phyloP scores from a whole-genome alignment of 2,329 filamentous ascomycete species.

The Alternaria postmessia region DNA sequence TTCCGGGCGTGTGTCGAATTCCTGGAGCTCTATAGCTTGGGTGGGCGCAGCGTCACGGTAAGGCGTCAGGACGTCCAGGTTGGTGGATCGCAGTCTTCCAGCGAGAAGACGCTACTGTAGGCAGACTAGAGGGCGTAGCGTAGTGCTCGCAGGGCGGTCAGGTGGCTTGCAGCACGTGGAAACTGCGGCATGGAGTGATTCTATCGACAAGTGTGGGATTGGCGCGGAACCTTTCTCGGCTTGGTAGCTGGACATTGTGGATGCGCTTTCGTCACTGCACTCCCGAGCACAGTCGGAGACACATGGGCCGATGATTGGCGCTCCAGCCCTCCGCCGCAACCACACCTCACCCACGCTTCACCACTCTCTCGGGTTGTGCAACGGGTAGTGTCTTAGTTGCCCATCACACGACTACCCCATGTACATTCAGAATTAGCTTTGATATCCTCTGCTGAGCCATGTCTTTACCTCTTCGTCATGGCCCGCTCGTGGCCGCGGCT shows the following conservation, averaged over 20 bases:
- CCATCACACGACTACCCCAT: constrained; percentile 1
- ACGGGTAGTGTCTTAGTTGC: neutral
- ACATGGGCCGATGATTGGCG: constrained; percentile 20
- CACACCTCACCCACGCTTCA: neutral
- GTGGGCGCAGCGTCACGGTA: constrained; percentile 27
- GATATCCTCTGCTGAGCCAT: neutral
- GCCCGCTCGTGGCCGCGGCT: constrained; percentile 4
- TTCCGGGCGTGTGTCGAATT: constrained; percentile 24
- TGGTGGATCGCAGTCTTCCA: constrained; percentile 12
- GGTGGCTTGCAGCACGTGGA: constrained; percentile 18
- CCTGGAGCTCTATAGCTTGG: constrained; percentile 45
- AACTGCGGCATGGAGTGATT: constrained; percentile 5
- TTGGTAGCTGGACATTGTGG: constrained; percentile 6
- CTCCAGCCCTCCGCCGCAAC: neutral
- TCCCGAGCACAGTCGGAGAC: neutral
- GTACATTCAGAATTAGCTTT: neutral
- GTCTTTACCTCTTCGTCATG: neutral
- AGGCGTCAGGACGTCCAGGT: constrained; percentile 37
- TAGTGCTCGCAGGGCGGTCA: constrained; percentile 16
- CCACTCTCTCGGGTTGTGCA: neutral
- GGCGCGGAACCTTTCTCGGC: constrained; percentile 12
- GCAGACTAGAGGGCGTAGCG: constrained; percentile 13
- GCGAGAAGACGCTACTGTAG: constrained; percentile 9
- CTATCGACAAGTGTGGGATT: constrained; percentile 14
- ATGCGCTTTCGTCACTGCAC: constrained; percentile 15